A percentile compares a stretch with the other conserved stretches of the same genome.
Evolutionary conservation across 2,329 filamentous ascomycete genomes (phyloP).

Genomic region (Rhinocladiella similis): DNA sequence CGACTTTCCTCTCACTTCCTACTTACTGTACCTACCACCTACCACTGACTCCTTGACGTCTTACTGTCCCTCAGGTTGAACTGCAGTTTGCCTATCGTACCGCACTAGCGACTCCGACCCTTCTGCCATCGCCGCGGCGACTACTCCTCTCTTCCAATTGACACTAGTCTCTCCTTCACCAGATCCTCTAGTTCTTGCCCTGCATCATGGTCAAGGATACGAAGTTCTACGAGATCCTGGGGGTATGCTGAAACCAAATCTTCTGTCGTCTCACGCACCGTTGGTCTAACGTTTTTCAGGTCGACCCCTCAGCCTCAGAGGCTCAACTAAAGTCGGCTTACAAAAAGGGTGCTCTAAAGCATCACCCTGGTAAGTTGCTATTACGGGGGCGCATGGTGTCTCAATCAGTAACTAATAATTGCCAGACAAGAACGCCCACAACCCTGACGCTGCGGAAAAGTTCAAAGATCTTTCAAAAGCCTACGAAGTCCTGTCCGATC

Average conservation of each 20-base stretch:
- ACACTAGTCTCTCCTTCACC: neutral
- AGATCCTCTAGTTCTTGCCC: neutral
- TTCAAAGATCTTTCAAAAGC: conserved; percentile 98
- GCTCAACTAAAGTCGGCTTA: conserved; percentile 91
- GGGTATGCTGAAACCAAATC: conserved; percentile 37
- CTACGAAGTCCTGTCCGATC: conserved; percentile 90
- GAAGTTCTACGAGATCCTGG: conserved; percentile 49
- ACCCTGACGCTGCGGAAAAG: conserved; percentile 90
- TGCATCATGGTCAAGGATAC: conserved; percentile 53
- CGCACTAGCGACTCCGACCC: too few relatives aligned
- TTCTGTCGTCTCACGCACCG: conserved; percentile 14
- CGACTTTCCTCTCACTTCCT: neutral
- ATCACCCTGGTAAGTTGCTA: conserved; percentile 77
- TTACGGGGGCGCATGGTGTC: neutral
- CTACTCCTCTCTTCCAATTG: neutral
- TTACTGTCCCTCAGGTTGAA: neutral
- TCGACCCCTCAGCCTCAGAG: conserved; percentile 73
- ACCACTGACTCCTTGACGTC: neutral
- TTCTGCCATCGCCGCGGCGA: neutral
- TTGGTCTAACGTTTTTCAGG: conserved; percentile 51
- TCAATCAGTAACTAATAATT: conserved; percentile 1
- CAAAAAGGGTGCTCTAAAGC: conserved; percentile 81
- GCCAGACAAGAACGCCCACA: conserved; percentile 92
- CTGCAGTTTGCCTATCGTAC: neutral
- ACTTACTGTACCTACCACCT: too few relatives aligned